Conservation (phyloP, 1,284 basidiomycete species). For the Ustilago sp. region DNA sequence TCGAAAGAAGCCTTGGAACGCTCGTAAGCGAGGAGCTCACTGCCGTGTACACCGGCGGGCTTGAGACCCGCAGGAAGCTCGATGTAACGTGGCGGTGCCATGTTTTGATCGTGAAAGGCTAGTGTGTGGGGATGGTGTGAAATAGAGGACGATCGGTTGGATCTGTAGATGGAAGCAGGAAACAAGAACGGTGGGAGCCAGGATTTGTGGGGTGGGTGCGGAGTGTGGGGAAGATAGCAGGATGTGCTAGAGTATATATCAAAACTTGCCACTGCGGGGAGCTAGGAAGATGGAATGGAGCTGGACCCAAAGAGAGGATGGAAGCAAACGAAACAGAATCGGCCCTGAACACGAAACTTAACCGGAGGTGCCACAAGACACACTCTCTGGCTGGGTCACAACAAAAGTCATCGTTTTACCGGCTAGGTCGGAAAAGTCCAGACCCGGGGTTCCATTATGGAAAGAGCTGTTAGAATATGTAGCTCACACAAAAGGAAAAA, state of each 20-base stretch:
- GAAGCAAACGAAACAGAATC: conserved; percentile 1
- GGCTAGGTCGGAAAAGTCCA: conserved; percentile 22
- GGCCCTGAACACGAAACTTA: conserved; percentile 2
- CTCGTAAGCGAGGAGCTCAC: conserved; percentile 60
- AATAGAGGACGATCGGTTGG: not conserved
- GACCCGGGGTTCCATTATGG: not conserved
- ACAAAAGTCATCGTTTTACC: conserved; percentile 13
- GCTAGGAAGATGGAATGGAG: conserved; percentile 2
- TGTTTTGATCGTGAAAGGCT: not conserved
- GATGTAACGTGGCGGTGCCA: conserved; percentile 50
- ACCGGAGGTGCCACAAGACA: conserved; percentile 7
- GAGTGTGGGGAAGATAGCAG: not conserved
- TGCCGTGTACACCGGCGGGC: conserved; percentile 58
- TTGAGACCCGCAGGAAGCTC: conserved; percentile 59
- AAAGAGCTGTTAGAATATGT: not conserved
- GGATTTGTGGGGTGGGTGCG: not conserved
- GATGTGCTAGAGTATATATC: conserved; percentile 16
- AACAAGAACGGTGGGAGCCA: not conserved
- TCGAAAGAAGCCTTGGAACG: conserved; percentile 63
- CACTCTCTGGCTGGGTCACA: not conserved
- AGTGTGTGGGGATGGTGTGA: not conserved
- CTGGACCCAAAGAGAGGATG: not conserved
- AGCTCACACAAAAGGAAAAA: too few species aligned
- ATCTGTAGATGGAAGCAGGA: not conserved
- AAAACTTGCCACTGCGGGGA: conserved; percentile 5